Base-by-base conservation (phyloP, 352 stramenopile genomes). In the Phytophthora idaei region DNA sequence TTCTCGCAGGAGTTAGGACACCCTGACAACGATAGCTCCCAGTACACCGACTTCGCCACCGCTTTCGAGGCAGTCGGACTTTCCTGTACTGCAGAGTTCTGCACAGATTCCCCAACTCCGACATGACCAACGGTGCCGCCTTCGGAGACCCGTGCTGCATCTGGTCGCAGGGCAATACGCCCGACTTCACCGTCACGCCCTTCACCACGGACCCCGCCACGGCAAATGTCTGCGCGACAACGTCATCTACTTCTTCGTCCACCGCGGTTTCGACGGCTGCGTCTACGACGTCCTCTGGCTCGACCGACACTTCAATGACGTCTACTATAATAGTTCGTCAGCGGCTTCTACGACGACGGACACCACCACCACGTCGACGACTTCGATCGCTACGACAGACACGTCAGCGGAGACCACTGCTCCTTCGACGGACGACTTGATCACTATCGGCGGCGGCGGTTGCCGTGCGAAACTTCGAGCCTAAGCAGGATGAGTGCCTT, bases 1-100 rank as follows among this genome's bases (percentile, higher is more conserved):
- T 76, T 81, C 67, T 60, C 71, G 11, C 76, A 79, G 68, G 53
- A 61, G 31, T 64, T 79, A 36, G 71, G 71, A 14, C 71, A 81
- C 64, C 53, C 71, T 1, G 41, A 50, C 45, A 65, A 70, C 17
- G 69, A 74, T 57, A 67, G 49, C 51, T 69, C 61, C 12, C 21
- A 21, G 21, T 21, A 21, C 21, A 21, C 21, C 21, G 21, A 21
- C 21, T 21, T 21, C 21, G 21, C 21, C 21, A 21, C 21, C 21
- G 21, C 21, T 21, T 21, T 21, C 21, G 21, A 21, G 21, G 21
- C 21, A 21, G 21, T 21, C 21, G 21, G 21, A 21, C 21, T 21
- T 21, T 21, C 21, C 21, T 21, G 21, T 21, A 21, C 21, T 25
- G 69, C 39, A 4, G 29, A 34, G 29, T 7, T 34, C 29, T 77